Base-by-base conservation (phyloP, 108 stramenopile species). In the Aureococcus anophagefferens region DNA sequence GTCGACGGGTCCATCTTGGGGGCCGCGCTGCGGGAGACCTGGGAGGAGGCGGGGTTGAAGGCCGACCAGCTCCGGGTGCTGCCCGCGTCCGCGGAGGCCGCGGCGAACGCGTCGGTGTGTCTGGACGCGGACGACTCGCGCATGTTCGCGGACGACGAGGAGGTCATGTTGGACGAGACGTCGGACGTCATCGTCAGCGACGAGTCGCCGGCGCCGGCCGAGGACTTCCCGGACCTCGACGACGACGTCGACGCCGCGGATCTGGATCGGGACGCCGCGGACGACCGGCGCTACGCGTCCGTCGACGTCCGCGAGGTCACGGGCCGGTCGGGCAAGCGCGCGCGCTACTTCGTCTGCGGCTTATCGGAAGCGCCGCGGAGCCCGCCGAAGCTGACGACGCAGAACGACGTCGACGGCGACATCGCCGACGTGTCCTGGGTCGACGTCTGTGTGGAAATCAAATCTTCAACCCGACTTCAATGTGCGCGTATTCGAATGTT, bases 341-440 rank as follows among this genome's bases (percentile, higher is more conserved):
- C 51, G 51, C 51, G 51, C 51, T 59, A 59, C 51, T 59, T 59
- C 51, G 25, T 59, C 51, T 59, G 51, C 51, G 51, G 51, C 51
- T 4, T 59, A 1, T 13, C 9, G 9, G 40, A 44, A 13, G 13
- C 5, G 9, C 40, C 40, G 40, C 40, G 9, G 40, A 5, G 40
- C 9, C 40, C 40, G 9, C 9, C 13, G 9, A 13, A 44, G 40
- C 51, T 59, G 14, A 59, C 51, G 21, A 59, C 14, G 14, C 14
- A 4, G 21, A 18, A 59, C 51, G 51, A 59, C 51, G 21, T 59
- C 51, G 51, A 59, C 51, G 51, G 51, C 51, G 51, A 59, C 51
- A 59, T 59, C 51, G 51, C 51, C 21, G 51, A 59, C 51, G 51
- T 28, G 21, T 59, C 51, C 51, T 59, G 51, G 51, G 25, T 59